phyloP scores from a whole-genome alignment of 1,139 yeast genomes.

The Petasospora rhodanensis region DNA sequence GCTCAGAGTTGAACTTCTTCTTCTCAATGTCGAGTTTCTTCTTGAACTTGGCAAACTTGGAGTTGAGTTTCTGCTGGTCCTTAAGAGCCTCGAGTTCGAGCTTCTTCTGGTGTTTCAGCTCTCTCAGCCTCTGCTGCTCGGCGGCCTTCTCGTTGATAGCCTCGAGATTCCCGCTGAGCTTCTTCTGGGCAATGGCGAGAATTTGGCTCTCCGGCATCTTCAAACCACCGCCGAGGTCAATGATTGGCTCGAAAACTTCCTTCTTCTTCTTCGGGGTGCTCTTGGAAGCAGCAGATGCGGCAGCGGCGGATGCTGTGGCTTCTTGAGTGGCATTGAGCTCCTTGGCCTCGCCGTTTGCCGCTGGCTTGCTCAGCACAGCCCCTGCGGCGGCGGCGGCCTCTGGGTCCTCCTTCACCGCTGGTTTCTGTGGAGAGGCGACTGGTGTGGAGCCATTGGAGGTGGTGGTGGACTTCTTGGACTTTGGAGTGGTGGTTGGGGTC shows the following conservation, averaged over 20 bases:
- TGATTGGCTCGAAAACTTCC: constrained; percentile 30
- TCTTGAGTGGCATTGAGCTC: constrained; percentile 1
- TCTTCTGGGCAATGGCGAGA: constrained; percentile 23
- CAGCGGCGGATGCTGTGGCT: constrained; percentile 7
- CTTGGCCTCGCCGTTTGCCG: background rate
- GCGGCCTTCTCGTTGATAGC: constrained; percentile 21
- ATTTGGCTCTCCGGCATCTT: constrained; percentile 40
- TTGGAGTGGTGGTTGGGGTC: too few species aligned
- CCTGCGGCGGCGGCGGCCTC: constrained; percentile 7
- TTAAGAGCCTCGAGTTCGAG: constrained; percentile 21
- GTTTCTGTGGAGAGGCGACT: background rate
- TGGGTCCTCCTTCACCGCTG: background rate
- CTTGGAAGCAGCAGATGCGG: constrained; percentile 1
- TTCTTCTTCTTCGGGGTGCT: constrained; percentile 10
- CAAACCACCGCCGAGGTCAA: constrained; percentile 50
- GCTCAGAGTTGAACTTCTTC: constrained; percentile 16
- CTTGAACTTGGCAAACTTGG: constrained; percentile 25
- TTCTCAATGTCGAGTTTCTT: constrained; percentile 24
- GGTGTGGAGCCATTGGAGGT: background rate
- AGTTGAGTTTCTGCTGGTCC: constrained; percentile 23
- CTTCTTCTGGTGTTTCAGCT: constrained; percentile 22
- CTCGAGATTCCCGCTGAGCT: constrained; percentile 17
- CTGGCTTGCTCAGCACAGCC: constrained; percentile 5
- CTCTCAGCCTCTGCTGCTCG: constrained; percentile 20
- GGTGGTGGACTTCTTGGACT: constrained; percentile 2